Evolutionary conservation across 2,329 filamentous ascomycete species (phyloP), one percentile per base, ranked within the genome.

Genomic region (Pseudocercospora macadamiae): DNA sequence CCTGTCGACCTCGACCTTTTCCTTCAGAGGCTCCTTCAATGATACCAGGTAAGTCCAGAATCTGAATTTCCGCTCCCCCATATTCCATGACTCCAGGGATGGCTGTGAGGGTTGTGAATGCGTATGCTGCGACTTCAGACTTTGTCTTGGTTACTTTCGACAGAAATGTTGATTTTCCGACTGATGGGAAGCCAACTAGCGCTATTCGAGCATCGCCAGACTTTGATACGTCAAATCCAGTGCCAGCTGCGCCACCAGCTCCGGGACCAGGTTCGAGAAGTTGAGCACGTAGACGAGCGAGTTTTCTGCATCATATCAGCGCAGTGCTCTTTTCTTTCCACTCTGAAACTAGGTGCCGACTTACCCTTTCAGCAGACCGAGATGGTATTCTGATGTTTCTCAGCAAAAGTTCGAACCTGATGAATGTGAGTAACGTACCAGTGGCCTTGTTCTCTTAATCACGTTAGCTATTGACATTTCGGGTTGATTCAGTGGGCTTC

Each of bases 141-240:
- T 91, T 92, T 36, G 96, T 99, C 79, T 96, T 97, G 51, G 95
- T 99, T 74, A 99, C 96, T 73, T 97, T 97, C 49, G 93, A 97
- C n/a, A 99, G 76, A 73, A 99, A 97, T 0, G 95, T 99, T 2
- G 95, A 99, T 80, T 99, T 99, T 74, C 95, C 95, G 52, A 99
- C 95, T 0, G 96, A 99, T 0, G 96, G 95, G 70, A 99, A 99
- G n/a, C 95, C 95, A 54, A 99, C 96, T 2, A 99, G 86, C 1
- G 96, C 92, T 77, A 99, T 97, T 71, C 95, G 87, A 12, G 95
- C 95, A 80, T 99, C 95, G 64, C 95, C 95, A 66, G 89, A 93
- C 78, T 99, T 99, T 75, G 89, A 95, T 39, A 99, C 95, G 72
- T 83, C 77, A 72, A 96, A 99, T 8, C 95, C 95, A 2, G 89